Base-by-base conservation (phyloP, 805 yeast species). In the Grigorovia jiainica region DNA sequence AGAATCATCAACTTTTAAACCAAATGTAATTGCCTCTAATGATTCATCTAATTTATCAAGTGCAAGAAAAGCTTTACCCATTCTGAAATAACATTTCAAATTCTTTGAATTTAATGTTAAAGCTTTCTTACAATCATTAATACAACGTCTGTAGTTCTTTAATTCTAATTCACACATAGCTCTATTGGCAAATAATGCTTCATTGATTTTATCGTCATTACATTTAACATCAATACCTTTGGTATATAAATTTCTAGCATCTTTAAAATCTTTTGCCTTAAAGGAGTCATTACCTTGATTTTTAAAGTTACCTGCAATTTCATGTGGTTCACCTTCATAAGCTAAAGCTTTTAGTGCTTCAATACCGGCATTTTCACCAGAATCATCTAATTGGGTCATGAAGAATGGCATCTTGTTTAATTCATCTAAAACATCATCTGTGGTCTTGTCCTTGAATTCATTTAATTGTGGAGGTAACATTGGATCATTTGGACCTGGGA, bases 261-360 rank as follows among this genome's bases (percentile, higher is more conserved):
- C 76, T 43, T 75, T 72, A 63, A 74, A 92, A 52, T 79, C 76
- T 52, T 81, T 85, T 8, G 67, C 66, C 58, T 76, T 80, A 64
- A 72, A 92, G 44, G 84, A 74, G 13, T 87, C 97, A 60, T 94
- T 92, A 5, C 98, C 99, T 58, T 90, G 97, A 46, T 75, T 79
- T 48, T 87, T 87, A 67, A 89, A 92, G 55, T 87, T 89, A 19
- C 76, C 71, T 4, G 97, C 97, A 29, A 87, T 69, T 55, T 92
- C 98, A 53, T 82, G 79, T 0, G 97, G 96, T 48, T 87, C 95
- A 36, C 97, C 98, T 39, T 92, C 98, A 56, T 86, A 87, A 0
- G 94, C 95, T 51, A 92, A 67, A 5, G 95, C 90, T 56, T 81
- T 82, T 43, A 92, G 70, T 0, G 98, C 98, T 57, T 90, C 97